Percentiles rank a stretch among this genome's conserved stretches.
These are phyloP conservation scores for Vitis hybrid DNA, from an alignment of 177 flowering plant genomes.

Conservation along the genomic window DNA sequence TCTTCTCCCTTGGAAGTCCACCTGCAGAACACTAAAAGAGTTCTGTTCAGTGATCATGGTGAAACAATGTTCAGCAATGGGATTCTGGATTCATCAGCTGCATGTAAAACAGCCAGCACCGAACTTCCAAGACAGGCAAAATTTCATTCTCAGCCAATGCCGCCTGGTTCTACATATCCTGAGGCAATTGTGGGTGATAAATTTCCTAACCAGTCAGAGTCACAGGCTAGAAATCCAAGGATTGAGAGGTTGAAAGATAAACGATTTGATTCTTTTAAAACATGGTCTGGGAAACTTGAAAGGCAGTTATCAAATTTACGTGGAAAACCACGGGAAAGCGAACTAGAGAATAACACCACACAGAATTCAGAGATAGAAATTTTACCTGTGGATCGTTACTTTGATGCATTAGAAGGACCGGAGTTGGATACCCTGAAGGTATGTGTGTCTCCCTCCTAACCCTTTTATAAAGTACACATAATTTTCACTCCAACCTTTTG, in stretches of 20 bases:
- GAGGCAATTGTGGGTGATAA: constrained; percentile 9
- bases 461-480: no score
- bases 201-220: background rate
- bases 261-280: constrained; percentile 60
- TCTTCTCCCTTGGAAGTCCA: constrained; percentile 40
- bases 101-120: constrained; percentile 4
- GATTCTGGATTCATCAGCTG: constrained; percentile 7
- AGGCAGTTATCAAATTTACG: constrained; percentile 51
- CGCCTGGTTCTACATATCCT: constrained; percentile 23
- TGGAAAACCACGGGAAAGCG: constrained; percentile 31
- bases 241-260: constrained; percentile 34
- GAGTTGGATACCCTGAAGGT: constrained; percentile 65
- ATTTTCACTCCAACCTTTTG: no score
- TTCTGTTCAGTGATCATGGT: constrained; percentile 25
- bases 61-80: constrained; percentile 12
- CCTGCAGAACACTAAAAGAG: constrained; percentile 22
- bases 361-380: constrained; percentile 21
- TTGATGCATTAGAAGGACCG: constrained; percentile 73
- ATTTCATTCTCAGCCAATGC: constrained; percentile 65
- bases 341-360: constrained; percentile 8
- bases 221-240: constrained; percentile 24
- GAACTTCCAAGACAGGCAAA: constrained; percentile 21
- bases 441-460: constrained; percentile 7
- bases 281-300: constrained; percentile 67
- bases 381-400: constrained; percentile 57